Conservation (phyloP, 1,284 basidiomycete species). For the Pterula multifida region DNA sequence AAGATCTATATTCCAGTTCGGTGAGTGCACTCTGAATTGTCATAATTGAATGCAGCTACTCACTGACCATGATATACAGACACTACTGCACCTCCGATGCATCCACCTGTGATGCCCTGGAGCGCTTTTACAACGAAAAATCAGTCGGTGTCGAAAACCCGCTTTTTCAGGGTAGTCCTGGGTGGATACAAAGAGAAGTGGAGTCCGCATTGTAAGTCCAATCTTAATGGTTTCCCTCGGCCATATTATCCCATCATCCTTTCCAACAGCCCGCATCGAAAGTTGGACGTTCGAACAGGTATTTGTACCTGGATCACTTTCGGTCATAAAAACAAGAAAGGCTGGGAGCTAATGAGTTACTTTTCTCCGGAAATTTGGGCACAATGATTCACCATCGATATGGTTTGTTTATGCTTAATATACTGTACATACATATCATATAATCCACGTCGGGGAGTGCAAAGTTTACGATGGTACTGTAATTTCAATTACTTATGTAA, state of each 20-base stretch:
- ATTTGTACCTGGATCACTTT: background rate
- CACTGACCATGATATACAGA: background rate
- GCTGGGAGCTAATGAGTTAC: slow-evolving; percentile 2
- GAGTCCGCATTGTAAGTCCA: background rate
- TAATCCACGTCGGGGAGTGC: too few relatives aligned
- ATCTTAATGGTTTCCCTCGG: background rate
- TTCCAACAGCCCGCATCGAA: background rate
- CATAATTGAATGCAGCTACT: background rate
- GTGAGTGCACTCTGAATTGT: background rate
- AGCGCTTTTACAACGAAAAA: background rate
- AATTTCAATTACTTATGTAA: too few relatives aligned
- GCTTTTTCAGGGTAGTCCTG: background rate
- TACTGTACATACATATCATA: background rate
- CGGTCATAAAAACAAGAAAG: background rate
- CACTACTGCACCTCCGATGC: background rate
- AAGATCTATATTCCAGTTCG: slow-evolving; percentile 2
- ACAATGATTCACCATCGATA: background rate
- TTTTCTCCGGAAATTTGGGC: background rate
- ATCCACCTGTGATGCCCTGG: background rate
- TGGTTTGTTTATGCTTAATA: background rate
- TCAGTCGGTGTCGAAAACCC: background rate
- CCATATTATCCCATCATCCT: background rate
- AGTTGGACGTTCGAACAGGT: background rate
- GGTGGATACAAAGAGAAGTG: background rate
- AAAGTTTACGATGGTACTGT: too few relatives aligned